Conservation (phyloP, 108 stramenopile genomes). For the Craspedostauros australis region DNA sequence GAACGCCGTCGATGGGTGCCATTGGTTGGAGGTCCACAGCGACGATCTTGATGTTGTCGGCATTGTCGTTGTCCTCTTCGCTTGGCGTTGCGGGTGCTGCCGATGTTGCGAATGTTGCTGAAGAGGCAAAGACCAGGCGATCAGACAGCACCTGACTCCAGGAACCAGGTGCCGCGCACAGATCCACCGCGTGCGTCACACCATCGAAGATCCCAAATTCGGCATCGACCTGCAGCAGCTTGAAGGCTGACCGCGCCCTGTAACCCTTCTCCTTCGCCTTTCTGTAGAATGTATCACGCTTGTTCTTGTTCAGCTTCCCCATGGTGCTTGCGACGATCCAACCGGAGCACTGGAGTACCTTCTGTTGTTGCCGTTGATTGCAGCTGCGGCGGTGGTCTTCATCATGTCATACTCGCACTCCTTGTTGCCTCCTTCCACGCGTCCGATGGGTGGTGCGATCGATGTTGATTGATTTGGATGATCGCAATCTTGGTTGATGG, state of each 20-base stretch:
- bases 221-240: slow-evolving; percentile 94
- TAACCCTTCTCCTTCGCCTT: slow-evolving; percentile 92
- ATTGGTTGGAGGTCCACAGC: slow-evolving; percentile 97
- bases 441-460: too few species aligned
- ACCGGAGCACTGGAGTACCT: too few species aligned
- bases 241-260: slow-evolving; percentile 96
- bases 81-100: not conserved
- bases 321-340: slow-evolving; percentile 43
- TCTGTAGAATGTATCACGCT: slow-evolving; percentile 98
- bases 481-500: too few species aligned
- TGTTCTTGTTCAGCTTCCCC: slow-evolving; percentile 86
- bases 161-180: slow-evolving; percentile 98
- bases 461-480: too few species aligned
- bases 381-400: too few species aligned
- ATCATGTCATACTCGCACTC: too few species aligned
- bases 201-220: slow-evolving; percentile 86
- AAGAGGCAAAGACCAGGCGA: slow-evolving; percentile 27
- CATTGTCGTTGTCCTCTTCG: too few species aligned
- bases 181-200: slow-evolving; percentile 81
- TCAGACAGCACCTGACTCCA: slow-evolving; percentile 93
- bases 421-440: too few species aligned
- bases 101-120: slow-evolving; percentile 1
- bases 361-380: too few species aligned
- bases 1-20: slow-evolving; percentile 94
- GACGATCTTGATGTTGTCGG: too few species aligned